Base-by-base conservation (phyloP, 1,139 yeast genomes). In the Arxiozyma slooffiae region DNA sequence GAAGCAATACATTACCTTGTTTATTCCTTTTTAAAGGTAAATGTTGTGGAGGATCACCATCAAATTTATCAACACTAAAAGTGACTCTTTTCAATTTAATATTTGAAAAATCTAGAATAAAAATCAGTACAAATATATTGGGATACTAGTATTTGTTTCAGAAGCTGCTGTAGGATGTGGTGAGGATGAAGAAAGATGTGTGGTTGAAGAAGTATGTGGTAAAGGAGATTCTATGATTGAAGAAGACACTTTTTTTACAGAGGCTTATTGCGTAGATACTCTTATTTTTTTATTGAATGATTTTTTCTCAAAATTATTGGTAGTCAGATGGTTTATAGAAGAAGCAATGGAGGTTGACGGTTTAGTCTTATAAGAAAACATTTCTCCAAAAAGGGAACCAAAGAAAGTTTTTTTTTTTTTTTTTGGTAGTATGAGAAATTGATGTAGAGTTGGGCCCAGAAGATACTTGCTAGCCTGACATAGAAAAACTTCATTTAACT, bases 1-100 rank as follows among this genome's bases (percentile, higher is more conserved):
- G 87, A 8, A 88, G 78, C 39, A 84, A 65, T 8, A 89, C 90
- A 60, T 85, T 82, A 2, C 97, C 97, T 58, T 77, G 77, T 55
- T 78, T 76, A 1, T 97, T 96, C 51, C 82, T 76, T 59, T 96
- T 72, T 1, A 95, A 84, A 0, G 97, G 97, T 53, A 90, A 85
- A 66, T 89, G 97, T 62, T 90, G 97, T 38, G 95, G 96, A 1
- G 97, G 97, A 66, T 90, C 96, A 54, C 74, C 76, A 1, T 74
- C 70, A 48, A 89, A 74, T 53, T 81, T 77, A 55, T 85, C 84
- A 16, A 84, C 72, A 3, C 92, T 85, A 67, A 90, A 90, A 2
- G 80, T 74, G 4, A 90, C 97, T 52, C 94, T 67, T 57, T 77
- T 76, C 56, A 84, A 30, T 42, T 42, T 42, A 30, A 42, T 42